These are phyloP conservation scores for Sclerotinia minor DNA, from an alignment of 2,329 filamentous ascomycete genomes.

Conservation along the genomic window DNA sequence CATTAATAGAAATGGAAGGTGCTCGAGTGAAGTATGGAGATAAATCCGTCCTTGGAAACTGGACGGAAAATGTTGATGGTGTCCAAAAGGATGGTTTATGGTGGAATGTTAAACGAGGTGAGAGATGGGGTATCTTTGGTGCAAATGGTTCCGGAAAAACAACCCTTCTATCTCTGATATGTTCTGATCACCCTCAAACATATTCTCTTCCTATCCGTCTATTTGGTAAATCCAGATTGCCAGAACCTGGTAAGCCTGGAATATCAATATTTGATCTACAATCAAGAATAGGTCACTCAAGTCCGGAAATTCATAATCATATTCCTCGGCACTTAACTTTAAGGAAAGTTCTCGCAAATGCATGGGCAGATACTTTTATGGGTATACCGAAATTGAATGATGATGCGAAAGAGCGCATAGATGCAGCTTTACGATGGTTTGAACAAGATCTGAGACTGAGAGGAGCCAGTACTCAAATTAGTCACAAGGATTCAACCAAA, in stretches of 20 bases:
- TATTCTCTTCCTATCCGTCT: constrained; percentile 86
- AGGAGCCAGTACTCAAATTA: constrained; percentile 30
- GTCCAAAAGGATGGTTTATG: constrained; percentile 59
- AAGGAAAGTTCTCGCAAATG: constrained; percentile 74
- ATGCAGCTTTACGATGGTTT: constrained; percentile 75
- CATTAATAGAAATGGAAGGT: constrained; percentile 83
- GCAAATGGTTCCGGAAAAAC: constrained; percentile 96
- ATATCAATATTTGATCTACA: constrained; percentile 94
- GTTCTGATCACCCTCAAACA: constrained; percentile 92
- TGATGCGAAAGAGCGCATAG: constrained; percentile 59
- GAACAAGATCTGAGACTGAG: constrained; percentile 66
- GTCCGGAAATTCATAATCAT: constrained; percentile 89
- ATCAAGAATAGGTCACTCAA: constrained; percentile 84
- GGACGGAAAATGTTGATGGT: constrained; percentile 61
- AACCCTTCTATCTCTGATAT: constrained; percentile 86
- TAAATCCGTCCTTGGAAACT: constrained; percentile 78
- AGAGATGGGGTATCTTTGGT: constrained; percentile 91
- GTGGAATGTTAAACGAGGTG: constrained; percentile 80
- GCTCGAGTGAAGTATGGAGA: constrained; percentile 78
- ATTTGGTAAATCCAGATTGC: constrained; percentile 80
- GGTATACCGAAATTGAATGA: constrained; percentile 64
- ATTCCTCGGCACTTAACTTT: constrained; percentile 79
- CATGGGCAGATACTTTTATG: constrained; percentile 87
- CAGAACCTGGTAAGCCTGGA: constrained; percentile 64
- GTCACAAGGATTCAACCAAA: constrained; percentile 41